These are phyloP conservation scores for Tylopilus rubrobrunneus DNA, from an alignment of 768 basidiomycete species.

Conservation along the genomic window DNA sequence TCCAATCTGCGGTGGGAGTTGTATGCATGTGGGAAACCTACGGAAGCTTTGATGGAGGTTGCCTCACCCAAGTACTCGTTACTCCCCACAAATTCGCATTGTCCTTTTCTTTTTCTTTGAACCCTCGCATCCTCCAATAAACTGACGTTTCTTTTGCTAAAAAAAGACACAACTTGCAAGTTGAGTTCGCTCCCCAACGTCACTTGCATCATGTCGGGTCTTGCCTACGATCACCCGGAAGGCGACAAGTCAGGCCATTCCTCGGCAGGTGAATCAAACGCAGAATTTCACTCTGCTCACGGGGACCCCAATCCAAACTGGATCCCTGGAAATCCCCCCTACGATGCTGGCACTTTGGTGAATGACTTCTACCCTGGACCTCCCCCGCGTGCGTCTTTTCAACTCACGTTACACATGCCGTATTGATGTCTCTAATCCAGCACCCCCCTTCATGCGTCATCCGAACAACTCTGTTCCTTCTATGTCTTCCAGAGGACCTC, in stretches of 20 bases:
- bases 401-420: not conserved
- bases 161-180: not conserved
- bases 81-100: not conserved
- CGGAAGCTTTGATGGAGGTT: not conserved
- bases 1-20: not conserved
- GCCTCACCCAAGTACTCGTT: not conserved
- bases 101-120: not conserved
- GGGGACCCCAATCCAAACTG: slow-evolving; percentile 6
- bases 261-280: slow-evolving; percentile 1
- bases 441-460: slow-evolving; percentile 38
- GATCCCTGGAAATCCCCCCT: not conserved
- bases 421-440: slow-evolving; percentile 14
- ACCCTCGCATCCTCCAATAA: not conserved
- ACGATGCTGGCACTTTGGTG: slow-evolving; percentile 3
- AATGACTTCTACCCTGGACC: slow-evolving; percentile 16
- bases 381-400: slow-evolving; percentile 19
- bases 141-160: not conserved
- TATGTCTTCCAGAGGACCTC: slow-evolving; percentile 36
- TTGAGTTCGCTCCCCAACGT: not conserved
- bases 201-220: slow-evolving; percentile 24
- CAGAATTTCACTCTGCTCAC: slow-evolving; percentile 1
- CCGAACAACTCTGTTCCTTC: slow-evolving; percentile 47
- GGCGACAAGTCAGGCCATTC: slow-evolving; percentile 7
- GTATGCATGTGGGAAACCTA: slow-evolving; percentile 13
- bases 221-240: slow-evolving; percentile 29